Evolutionary conservation across 2,329 filamentous ascomycete genomes (phyloP).

Genomic region (Ascochyta viciae-villosae): DNA sequence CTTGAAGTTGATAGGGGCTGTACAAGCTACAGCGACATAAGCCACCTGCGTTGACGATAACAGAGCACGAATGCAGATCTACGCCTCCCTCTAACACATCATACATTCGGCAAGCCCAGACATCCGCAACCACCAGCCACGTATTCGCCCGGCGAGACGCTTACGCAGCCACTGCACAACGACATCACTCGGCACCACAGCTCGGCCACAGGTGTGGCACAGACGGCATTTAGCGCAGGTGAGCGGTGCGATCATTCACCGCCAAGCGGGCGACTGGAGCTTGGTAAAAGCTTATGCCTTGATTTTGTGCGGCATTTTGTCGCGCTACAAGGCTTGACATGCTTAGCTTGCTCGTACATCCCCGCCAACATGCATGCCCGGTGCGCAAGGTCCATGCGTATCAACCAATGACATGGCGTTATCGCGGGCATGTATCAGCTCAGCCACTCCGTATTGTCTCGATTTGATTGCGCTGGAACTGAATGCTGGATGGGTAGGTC

Average conservation of each 20-base stretch:
- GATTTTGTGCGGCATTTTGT: constrained; percentile 34
- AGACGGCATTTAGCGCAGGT: background rate
- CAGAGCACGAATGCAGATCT: background rate
- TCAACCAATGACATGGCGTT: background rate
- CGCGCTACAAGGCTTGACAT: constrained; percentile 36
- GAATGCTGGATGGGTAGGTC: background rate
- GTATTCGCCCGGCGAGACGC: background rate
- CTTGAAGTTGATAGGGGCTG: background rate
- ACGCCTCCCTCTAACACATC: background rate
- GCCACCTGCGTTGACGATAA: background rate
- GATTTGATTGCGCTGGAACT: constrained; percentile 9
- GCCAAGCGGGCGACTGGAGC: constrained; percentile 32
- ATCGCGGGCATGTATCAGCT: constrained; percentile 10
- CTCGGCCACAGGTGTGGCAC: constrained; percentile 19
- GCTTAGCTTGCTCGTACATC: constrained; percentile 20
- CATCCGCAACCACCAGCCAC: background rate
- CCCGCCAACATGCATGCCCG: constrained; percentile 20
- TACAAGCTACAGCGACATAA: background rate
- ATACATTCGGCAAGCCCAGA: background rate
- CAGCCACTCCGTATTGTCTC: constrained; percentile 17
- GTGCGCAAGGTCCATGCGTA: background rate
- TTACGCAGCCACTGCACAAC: constrained; percentile 24
- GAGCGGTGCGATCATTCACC: constrained; percentile 18
- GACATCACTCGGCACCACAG: constrained; percentile 14
- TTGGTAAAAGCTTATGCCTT: constrained; percentile 39